These are phyloP conservation scores for Claviceps cyperi DNA, from an alignment of 2,329 filamentous ascomycete species.

Conservation along the genomic window DNA sequence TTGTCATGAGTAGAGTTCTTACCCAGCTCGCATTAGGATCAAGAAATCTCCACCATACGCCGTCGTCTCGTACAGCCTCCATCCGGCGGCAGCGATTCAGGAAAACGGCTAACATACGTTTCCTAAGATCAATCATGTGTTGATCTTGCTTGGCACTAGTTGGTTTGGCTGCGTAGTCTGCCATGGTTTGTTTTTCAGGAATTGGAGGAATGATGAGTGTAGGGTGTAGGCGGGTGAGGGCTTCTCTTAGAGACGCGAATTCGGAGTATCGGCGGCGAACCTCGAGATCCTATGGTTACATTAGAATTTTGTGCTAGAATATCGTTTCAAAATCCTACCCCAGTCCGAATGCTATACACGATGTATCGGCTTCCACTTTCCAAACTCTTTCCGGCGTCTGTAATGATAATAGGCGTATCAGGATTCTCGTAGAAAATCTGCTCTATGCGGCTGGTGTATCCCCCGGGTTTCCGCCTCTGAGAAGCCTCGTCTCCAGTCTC, in stretches of 20 bases:
- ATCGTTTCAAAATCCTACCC: constrained; percentile 39
- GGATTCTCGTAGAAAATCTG: constrained; percentile 95
- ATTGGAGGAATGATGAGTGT: constrained; percentile 94
- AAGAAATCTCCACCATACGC: constrained; percentile 94
- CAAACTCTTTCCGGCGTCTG: constrained; percentile 85
- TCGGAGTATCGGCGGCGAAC: constrained; percentile 93
- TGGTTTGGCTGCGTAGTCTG: constrained; percentile 93
- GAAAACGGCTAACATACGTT: constrained; percentile 94
- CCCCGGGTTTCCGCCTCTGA: constrained; percentile 60
- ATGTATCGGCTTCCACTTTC: constrained; percentile 90
- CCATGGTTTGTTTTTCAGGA: constrained; percentile 97
- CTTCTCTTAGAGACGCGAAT: constrained; percentile 80
- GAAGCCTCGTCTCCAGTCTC: constrained; percentile 26
- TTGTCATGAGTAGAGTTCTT: constrained; percentile 15
- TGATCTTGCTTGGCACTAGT: constrained; percentile 97
- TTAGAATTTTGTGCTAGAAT: constrained; percentile 1
- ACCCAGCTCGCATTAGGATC: constrained; percentile 99
- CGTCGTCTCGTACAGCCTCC: constrained; percentile 82
- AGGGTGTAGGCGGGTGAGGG: constrained; percentile 80
- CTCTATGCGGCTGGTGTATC: constrained; percentile 90
- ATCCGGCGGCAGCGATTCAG: constrained; percentile 85
- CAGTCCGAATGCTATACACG: constrained; percentile 91
- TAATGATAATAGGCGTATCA: constrained; percentile 78
- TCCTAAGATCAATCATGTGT: constrained; percentile 89
- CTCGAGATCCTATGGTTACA: constrained; percentile 63